Percentiles rank a stretch among this genome's conserved stretches.
Conservation (phyloP, 257 asterid genomes). For the Rhazya stricta region DNA sequence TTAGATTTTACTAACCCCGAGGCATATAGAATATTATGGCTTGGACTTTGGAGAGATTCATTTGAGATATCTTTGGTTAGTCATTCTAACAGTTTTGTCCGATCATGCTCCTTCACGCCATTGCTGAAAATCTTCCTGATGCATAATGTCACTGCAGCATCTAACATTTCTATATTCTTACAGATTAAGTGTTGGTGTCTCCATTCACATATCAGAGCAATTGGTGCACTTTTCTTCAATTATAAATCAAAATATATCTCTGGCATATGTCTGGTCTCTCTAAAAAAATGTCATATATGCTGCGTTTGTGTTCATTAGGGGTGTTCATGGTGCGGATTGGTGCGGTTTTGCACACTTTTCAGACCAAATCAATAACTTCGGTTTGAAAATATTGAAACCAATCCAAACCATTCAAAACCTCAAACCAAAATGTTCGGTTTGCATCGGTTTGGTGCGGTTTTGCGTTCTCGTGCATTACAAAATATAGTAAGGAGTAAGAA, state of each 20-base stretch:
- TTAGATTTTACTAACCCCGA: neutral
- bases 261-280: neutral
- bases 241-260: neutral
- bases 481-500: too few species aligned
- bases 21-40: neutral
- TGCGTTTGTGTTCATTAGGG: neutral
- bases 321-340: too few species aligned
- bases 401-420: too few species aligned
- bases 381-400: too few species aligned
- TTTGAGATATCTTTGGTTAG: neutral
- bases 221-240: neutral
- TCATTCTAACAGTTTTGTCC: neutral
- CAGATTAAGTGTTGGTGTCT: neutral
- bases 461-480: too few species aligned
- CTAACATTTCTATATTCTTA: neutral
- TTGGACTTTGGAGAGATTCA: neutral
- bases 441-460: too few species aligned
- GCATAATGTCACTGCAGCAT: too few species aligned
- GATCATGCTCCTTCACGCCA: neutral
- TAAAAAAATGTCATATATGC: neutral
- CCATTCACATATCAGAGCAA: neutral
- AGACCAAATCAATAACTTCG: too few species aligned
- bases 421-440: too few species aligned
- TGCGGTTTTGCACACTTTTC: too few species aligned
- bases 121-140: neutral